Evolutionary conservation across 306 rosid genomes (phyloP).

Genomic region (Dryas drummondii): DNA sequence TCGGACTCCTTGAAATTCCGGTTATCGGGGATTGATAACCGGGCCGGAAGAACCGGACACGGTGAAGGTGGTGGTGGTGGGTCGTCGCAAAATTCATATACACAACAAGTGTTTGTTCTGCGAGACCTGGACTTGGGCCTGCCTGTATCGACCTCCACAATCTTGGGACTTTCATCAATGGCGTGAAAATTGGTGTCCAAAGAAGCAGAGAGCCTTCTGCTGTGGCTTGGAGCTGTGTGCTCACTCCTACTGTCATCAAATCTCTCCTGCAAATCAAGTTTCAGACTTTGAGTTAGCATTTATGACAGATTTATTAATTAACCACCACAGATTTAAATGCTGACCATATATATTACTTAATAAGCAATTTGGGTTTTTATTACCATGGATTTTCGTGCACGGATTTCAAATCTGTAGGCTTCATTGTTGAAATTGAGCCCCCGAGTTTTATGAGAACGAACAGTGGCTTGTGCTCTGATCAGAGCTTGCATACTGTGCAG

Average conservation of each 20-base stretch:
- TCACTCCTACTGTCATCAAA: conserved; percentile 66
- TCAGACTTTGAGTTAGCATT: background rate
- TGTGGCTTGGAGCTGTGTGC: conserved; percentile 48
- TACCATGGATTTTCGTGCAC: conserved; percentile 75
- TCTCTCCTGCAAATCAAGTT: conserved; percentile 54
- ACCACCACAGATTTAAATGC: conserved; percentile 10
- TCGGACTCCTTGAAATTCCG: conserved; percentile 54
- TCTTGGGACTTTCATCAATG: conserved; percentile 68
- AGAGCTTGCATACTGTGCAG: conserved; percentile 83
- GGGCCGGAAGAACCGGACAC: conserved; percentile 40
- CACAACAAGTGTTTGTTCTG: conserved; percentile 65
- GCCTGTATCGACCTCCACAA: conserved; percentile 82
- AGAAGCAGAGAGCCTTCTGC: conserved; percentile 63
- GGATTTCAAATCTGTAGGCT: conserved; percentile 41
- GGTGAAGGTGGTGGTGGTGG: conserved; percentile 51
- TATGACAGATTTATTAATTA: conserved; percentile 4
- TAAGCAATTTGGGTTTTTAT: conserved; percentile 16
- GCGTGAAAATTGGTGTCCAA: conserved; percentile 45
- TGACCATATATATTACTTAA: background rate
- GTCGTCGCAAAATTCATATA: conserved; percentile 63
- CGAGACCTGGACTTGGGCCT: conserved; percentile 75
- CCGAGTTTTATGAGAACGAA: conserved; percentile 62
- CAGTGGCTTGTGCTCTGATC: conserved; percentile 76
- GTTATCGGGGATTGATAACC: conserved; percentile 44
- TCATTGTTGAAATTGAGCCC: conserved; percentile 37